Evolutionary conservation across 495 filamentous ascomycete species (phyloP).

Genomic region (Neurospora sp.): DNA sequence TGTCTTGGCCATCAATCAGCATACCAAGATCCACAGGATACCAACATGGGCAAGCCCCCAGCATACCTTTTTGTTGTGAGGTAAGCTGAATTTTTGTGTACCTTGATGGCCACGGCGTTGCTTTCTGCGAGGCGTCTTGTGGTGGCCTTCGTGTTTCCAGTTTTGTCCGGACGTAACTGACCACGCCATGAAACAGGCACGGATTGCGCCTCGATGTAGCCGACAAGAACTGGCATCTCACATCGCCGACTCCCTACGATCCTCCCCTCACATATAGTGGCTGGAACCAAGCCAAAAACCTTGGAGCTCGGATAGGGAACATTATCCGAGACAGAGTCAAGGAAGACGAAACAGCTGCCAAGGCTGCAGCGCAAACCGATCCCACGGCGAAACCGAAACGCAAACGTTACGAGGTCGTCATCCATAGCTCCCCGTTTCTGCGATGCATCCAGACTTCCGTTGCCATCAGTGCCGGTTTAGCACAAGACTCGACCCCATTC

Average conservation of each 20-base stretch:
- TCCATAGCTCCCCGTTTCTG: constrained; percentile 87
- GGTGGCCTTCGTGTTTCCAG: not conserved
- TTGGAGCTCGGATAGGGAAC: constrained; percentile 69
- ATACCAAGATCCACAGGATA: not conserved
- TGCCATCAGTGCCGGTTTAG: constrained; percentile 80
- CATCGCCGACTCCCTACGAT: constrained; percentile 92
- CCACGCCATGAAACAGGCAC: constrained; percentile 46
- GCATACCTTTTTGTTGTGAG: constrained; percentile 66
- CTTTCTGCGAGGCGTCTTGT: not conserved
- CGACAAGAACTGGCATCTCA: constrained; percentile 89
- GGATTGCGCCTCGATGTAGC: constrained; percentile 87
- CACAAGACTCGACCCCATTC: constrained; percentile 43
- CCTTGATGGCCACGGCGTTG: not conserved
- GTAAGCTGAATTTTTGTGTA: constrained; percentile 33
- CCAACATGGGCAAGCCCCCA: constrained; percentile 36
- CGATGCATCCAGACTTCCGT: constrained; percentile 90
- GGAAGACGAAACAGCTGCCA: constrained; percentile 24
- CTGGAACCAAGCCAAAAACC: constrained; percentile 71
- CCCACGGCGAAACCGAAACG: constrained; percentile 24
- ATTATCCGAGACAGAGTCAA: constrained; percentile 48
- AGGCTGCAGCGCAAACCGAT: constrained; percentile 9
- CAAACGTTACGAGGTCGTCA: constrained; percentile 63
- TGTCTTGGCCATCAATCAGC: not conserved
- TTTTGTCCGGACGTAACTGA: not conserved
- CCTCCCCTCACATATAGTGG: constrained; percentile 91